These are phyloP conservation scores for Leucocoprinus birnbaumii DNA, from an alignment of 768 basidiomycete genomes.

Conservation along the genomic window DNA sequence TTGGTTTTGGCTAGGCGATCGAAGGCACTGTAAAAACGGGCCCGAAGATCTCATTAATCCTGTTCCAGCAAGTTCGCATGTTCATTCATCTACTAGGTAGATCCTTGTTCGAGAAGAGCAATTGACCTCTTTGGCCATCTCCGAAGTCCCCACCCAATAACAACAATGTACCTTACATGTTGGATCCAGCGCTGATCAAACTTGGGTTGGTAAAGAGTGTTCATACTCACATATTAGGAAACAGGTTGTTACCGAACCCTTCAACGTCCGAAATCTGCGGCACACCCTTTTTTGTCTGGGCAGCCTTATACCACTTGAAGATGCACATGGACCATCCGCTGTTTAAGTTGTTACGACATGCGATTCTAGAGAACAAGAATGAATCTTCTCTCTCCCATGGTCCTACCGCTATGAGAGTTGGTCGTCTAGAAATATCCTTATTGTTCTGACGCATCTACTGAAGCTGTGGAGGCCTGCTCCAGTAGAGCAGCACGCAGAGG, in stretches of 20 bases:
- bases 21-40: neutral
- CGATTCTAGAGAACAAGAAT: neutral
- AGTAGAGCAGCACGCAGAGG: no score
- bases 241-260: neutral
- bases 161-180: conserved; percentile 2
- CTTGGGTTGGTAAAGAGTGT: neutral
- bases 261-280: conserved; percentile 3
- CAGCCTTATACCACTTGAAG: neutral
- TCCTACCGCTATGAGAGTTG: neutral
- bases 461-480: no score
- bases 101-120: no score
- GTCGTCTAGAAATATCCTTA: no score
- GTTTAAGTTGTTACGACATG: neutral
- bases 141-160: neutral
- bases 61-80: no score
- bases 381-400: neutral
- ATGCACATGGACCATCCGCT: neutral
- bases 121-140: neutral
- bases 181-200: neutral
- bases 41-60: neutral
- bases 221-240: neutral
- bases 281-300: neutral
- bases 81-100: no score
- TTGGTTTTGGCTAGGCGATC: neutral
- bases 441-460: no score